Evolutionary conservation across 2,329 filamentous ascomycete species (phyloP).

Genomic region (Magnaporthales sp.): DNA sequence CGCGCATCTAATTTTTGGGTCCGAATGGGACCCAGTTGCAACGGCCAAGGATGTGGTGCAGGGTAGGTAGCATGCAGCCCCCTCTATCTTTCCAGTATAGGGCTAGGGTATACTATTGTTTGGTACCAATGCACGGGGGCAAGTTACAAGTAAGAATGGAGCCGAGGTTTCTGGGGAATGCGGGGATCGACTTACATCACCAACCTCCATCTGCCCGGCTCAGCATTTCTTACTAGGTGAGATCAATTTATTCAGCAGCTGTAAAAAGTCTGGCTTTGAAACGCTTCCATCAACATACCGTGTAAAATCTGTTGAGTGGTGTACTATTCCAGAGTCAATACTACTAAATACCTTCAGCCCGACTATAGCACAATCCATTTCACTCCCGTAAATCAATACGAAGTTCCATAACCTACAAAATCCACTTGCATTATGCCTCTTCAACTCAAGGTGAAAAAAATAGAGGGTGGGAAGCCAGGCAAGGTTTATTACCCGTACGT

Average conservation of each 20-base stretch:
- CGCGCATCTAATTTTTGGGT: not conserved
- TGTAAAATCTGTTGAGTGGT: not conserved
- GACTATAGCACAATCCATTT: not conserved
- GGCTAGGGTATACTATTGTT: too few relatives aligned
- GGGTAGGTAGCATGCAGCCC: not conserved
- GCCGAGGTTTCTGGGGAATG: not conserved
- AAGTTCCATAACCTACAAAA: not conserved
- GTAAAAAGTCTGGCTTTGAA: not conserved
- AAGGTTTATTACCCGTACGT: slow-evolving; percentile 75
- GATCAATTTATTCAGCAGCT: not conserved
- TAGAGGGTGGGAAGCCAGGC: slow-evolving; percentile 70
- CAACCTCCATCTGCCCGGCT: not conserved
- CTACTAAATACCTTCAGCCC: not conserved
- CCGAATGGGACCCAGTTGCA: not conserved
- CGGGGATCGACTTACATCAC: not conserved
- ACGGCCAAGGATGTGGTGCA: not conserved
- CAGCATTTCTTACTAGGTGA: not conserved
- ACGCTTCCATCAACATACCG: not conserved
- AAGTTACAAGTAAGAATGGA: too few relatives aligned
- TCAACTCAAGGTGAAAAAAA: slow-evolving; percentile 55
- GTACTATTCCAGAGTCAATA: not conserved
- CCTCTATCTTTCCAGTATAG: too few relatives aligned
- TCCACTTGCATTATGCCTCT: slow-evolving; percentile 32
- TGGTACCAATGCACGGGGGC: not conserved
- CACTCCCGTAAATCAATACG: not conserved